Evolutionary conservation across 192 early-diverging fungal genomes (phyloP).

Genomic region (Umbelopsis vinacea): DNA sequence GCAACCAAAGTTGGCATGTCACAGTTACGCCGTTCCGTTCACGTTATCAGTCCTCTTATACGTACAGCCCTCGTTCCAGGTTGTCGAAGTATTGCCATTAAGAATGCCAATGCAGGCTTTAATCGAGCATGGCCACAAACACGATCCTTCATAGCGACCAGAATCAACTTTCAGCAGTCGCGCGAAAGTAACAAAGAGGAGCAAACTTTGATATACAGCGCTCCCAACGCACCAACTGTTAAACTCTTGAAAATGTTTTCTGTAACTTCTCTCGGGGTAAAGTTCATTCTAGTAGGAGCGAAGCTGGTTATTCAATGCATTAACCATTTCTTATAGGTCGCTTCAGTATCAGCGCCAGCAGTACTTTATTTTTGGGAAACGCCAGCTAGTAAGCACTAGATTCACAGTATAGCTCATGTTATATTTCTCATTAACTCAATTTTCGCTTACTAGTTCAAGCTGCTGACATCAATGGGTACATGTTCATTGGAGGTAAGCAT

Average conservation of each 20-base stretch:
- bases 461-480: constrained; percentile 30
- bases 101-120: not conserved
- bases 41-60: not conserved
- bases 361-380: constrained; percentile 41
- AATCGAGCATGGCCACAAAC: not conserved
- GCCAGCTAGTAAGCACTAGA: constrained; percentile 33
- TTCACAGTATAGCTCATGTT: too few species aligned
- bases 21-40: not conserved
- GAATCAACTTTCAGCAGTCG: not conserved
- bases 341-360: constrained; percentile 34
- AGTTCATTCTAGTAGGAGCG: not conserved
- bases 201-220: constrained; percentile 28
- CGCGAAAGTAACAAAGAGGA: not conserved
- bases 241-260: constrained; percentile 40
- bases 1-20: too few species aligned
- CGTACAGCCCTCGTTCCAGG: not conserved
- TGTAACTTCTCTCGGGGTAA: constrained; percentile 38
- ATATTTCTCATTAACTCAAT: too few species aligned
- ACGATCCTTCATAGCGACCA: not conserved
- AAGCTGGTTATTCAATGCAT: not conserved
- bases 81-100: not conserved
- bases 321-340: constrained; percentile 21
- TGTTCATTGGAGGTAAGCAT: constrained; percentile 43
- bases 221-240: constrained; percentile 35
- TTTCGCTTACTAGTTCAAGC: constrained; percentile 33